Evolutionary conservation across 164 flowering plant species (phyloP).

Genomic region (Berberis thunbergii): DNA sequence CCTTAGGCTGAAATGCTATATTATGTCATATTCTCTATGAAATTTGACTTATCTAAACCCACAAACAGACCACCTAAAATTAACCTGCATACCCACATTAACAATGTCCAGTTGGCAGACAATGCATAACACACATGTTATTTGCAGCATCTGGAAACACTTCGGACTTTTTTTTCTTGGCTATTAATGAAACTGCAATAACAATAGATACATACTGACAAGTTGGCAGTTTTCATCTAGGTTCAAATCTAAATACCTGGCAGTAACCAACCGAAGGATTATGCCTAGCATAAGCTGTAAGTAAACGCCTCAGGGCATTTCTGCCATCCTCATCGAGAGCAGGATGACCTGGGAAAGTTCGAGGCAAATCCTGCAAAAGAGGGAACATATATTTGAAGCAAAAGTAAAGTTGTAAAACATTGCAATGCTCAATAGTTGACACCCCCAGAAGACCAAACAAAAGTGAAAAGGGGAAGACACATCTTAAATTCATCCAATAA

Average conservation of each 20-base stretch:
- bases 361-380: conserved; percentile 78
- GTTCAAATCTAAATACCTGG: conserved; percentile 49
- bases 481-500: conserved; percentile 21
- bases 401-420: neutral
- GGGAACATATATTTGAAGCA: neutral
- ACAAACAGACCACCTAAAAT: no score
- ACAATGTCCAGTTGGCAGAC: no score
- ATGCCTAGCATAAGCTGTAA: conserved; percentile 96
- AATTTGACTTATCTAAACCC: no score
- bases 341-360: conserved; percentile 99
- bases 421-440: neutral
- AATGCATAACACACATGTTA: no score
- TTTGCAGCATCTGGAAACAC: no score
- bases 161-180: neutral
- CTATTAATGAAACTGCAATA: neutral
- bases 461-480: conserved; percentile 6
- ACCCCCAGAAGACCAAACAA: neutral
- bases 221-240: neutral
- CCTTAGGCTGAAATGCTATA: no score
- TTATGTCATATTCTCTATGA: no score
- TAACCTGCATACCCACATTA: no score
- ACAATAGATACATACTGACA: neutral
- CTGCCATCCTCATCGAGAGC: conserved; percentile 95
- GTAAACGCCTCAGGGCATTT: conserved; percentile 91
- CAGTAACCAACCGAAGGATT: conserved; percentile 98